These are phyloP conservation scores for Tuber aestivum DNA, from an alignment of 495 filamentous ascomycete species.

Conservation along the genomic window DNA sequence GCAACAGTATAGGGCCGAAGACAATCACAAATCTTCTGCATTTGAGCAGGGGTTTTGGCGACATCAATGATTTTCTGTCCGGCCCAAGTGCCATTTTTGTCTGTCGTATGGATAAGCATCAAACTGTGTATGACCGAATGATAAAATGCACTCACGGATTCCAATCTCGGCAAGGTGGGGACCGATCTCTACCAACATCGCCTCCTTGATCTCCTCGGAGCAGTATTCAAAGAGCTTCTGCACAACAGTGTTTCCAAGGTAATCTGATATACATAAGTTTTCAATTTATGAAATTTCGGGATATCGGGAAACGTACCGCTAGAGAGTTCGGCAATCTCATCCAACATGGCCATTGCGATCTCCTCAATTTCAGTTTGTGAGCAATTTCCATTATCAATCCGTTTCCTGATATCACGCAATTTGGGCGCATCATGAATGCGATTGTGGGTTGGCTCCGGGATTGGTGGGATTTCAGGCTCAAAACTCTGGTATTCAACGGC, in stretches of 20 bases:
- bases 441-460: conserved; percentile 83
- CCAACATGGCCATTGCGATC: conserved; percentile 85
- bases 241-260: conserved; percentile 97
- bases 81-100: conserved; percentile 99
- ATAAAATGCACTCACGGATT: conserved; percentile 50
- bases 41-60: conserved; percentile 75
- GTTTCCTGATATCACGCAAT: conserved; percentile 91
- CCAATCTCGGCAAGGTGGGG: conserved; percentile 94
- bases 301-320: conserved; percentile 29
- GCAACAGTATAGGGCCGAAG: conserved; percentile 79
- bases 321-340: conserved; percentile 88
- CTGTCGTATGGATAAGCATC: conserved; percentile 27
- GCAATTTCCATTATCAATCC: conserved; percentile 89
- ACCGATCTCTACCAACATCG: conserved; percentile 80
- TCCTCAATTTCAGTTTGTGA: conserved; percentile 82
- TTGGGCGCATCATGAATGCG: conserved; percentile 91
- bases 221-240: conserved; percentile 97
- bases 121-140: background rate
- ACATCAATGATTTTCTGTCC: conserved; percentile 99
- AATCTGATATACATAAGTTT: conserved; percentile 54
- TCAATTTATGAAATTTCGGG: background rate
- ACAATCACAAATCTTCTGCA: conserved; percentile 73
- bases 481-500: conserved; percentile 69
- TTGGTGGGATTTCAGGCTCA: conserved; percentile 76
- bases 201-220: conserved; percentile 80